Percentiles rank a stretch among this genome's conserved stretches.
phyloP scores from a whole-genome alignment of 2,329 filamentous ascomycete species.

The Ophiostoma australiae region DNA sequence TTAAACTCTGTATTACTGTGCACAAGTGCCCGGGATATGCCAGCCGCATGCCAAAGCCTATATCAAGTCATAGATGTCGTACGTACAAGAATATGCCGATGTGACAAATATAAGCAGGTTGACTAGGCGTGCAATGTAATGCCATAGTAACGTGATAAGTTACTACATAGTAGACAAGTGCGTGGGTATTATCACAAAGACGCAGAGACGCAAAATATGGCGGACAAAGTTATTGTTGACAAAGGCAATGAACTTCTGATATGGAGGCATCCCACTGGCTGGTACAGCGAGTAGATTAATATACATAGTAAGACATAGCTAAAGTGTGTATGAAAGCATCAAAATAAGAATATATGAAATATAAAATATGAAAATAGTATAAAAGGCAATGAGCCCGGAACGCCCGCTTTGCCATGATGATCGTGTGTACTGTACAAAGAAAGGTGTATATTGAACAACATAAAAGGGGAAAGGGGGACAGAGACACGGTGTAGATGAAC shows the following conservation, averaged over 20 bases:
- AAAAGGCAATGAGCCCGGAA: not conserved
- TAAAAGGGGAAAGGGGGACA: constrained; percentile 8
- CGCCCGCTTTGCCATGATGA: not conserved
- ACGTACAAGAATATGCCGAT: not conserved
- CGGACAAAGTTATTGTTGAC: not conserved
- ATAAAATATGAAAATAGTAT: not conserved
- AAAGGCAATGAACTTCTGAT: not conserved
- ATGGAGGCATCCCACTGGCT: not conserved
- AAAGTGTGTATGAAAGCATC: not conserved
- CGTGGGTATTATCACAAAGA: not conserved
- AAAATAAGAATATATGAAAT: not conserved
- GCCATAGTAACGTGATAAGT: constrained; percentile 1
- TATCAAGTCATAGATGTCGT: no score
- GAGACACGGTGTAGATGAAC: not conserved
- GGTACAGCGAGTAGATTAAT: not conserved
- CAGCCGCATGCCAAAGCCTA: not conserved
- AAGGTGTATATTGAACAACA: not conserved
- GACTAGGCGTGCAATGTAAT: not conserved
- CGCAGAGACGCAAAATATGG: not conserved
- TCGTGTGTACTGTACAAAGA: not conserved
- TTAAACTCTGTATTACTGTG: not conserved
- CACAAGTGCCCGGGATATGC: not conserved
- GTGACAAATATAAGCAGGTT: not conserved
- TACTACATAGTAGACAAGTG: not conserved
- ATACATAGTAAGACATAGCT: not conserved